Evolutionary conservation across 2,329 filamentous ascomycete species (phyloP), one percentile per base, ranked within the genome.

Genomic region (Colletotrichum sp.): DNA sequence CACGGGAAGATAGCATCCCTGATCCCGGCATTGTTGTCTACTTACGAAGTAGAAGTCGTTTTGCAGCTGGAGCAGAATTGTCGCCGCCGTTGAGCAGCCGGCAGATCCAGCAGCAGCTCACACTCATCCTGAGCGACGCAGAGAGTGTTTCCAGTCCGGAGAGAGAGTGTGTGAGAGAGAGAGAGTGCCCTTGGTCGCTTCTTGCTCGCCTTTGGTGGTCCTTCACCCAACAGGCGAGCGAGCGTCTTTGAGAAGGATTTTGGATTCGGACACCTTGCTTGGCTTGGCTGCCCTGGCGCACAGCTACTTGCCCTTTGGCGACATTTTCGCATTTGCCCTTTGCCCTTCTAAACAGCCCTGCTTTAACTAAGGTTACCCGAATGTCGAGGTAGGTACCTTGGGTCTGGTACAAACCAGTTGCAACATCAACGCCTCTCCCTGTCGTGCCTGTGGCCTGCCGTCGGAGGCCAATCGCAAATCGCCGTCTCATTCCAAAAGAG

Each of bases 361-460:
- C 55, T 19, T 27, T 32, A 9, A 48, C 25, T 59, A 44, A 57
- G 61, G 69, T 34, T 28, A 52, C 48, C 32, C 64, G 27, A 75
- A 55, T 44, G 55, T 57, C 15, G 34, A 59, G 66, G 63, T 68
- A 59, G 66, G 63, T 68, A 63, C 63, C 68, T 64, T 67, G 57
- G 63, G 44, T 60, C 64, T 68, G 70, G 70, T 36, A 64, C 34
- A 52, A 52, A n/a, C 44, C 44, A 28, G 68, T 75, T 68, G 69
- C 69, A 75, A 75, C 55, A 75, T 59, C 73, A 68, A 72, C 73
- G 44, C 55, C 64, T 68, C 73, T 75, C 73, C 73, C 73, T 75
- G 73, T 73, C 73, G 73, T 75, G 70, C 70, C 73, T 75, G 73
- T 73, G 70, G 69, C 70, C 59, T 73, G 70, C 73, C 73, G 73